These are phyloP conservation scores for Chondrus crispus DNA, from an alignment of 23 red algal genomes.

Conservation along the genomic window DNA sequence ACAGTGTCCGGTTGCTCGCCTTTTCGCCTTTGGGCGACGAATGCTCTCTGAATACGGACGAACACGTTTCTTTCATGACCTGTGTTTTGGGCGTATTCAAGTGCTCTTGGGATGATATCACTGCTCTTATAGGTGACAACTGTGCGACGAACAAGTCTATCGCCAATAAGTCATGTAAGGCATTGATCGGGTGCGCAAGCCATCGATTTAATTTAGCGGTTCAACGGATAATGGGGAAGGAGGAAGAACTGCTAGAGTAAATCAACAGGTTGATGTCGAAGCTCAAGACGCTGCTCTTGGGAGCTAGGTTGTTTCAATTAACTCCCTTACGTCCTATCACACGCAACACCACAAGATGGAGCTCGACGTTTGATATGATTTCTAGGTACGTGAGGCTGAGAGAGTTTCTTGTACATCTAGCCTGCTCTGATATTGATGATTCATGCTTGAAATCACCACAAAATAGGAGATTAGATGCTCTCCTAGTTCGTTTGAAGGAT, in stretches of 20 bases:
- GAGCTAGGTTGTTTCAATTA: background rate
- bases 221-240: too few relatives aligned
- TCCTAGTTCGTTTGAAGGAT: background rate
- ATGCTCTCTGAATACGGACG: background rate
- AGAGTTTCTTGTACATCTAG: background rate
- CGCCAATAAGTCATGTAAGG: background rate
- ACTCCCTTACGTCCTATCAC: background rate
- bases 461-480: background rate
- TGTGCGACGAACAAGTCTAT: background rate
- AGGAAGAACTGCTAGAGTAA: background rate
- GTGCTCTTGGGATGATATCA: background rate
- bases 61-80: background rate
- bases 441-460: background rate
- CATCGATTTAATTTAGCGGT: slow-evolving; percentile 17
- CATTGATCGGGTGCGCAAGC: slow-evolving; percentile 4
- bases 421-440: background rate
- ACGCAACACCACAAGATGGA: background rate
- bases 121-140: background rate
- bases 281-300: background rate
- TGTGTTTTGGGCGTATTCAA: slow-evolving; percentile 1
- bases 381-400: background rate
- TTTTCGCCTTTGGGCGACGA: background rate
- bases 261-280: background rate
- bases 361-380: slow-evolving; percentile 1
- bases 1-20: background rate